Evolutionary conservation across 257 asterid species (phyloP).

Genomic region (Lycium barbarum): DNA sequence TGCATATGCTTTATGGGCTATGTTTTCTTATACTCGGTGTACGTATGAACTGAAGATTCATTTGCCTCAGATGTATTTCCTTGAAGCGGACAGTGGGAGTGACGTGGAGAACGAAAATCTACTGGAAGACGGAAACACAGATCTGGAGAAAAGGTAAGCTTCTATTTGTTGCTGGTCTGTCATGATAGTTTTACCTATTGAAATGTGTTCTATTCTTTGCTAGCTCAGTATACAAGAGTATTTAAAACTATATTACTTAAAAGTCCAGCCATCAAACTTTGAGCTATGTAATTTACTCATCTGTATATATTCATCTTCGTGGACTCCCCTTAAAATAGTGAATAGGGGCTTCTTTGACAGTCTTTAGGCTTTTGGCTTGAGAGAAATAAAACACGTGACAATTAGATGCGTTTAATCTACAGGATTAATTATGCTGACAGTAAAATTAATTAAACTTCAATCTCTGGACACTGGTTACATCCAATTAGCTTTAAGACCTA

Average conservation of each 20-base stretch:
- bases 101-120: constrained; percentile 64
- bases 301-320: neutral
- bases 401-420: neutral
- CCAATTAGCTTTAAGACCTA: constrained; percentile 5
- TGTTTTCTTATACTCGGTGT: constrained; percentile 22
- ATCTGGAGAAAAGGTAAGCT: constrained; percentile 70
- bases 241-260: neutral
- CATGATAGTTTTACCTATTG: neutral
- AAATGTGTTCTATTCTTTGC: neutral
- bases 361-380: constrained; percentile 10
- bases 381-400: neutral
- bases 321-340: neutral
- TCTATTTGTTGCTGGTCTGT: constrained; percentile 11
- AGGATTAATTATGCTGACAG: neutral
- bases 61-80: constrained; percentile 73
- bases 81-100: constrained; percentile 72
- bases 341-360: neutral
- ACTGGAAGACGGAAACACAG: constrained; percentile 51
- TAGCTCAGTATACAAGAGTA: neutral
- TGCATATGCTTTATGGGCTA: constrained; percentile 9
- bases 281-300: neutral
- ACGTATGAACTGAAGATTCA: constrained; percentile 15
- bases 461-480: neutral
- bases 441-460: neutral
- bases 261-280: neutral